These are phyloP conservation scores for Rutidosis leptorrhynchoides DNA, from an alignment of 129 eudicot genomes.

Conservation along the genomic window DNA sequence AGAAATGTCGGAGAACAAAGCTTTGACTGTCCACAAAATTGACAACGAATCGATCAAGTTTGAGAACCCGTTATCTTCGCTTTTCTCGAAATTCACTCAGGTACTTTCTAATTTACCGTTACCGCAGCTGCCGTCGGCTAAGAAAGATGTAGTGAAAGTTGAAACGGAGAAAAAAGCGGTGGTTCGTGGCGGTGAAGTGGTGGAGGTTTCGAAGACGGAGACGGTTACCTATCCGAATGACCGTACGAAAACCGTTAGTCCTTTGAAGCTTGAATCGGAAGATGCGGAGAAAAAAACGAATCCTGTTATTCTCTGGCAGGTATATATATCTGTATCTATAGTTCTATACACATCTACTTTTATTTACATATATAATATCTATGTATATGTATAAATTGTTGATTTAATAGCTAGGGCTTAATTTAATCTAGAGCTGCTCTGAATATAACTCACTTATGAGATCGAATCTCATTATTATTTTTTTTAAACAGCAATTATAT, in stretches of 20 bases:
- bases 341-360: neutral
- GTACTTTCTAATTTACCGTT: constrained; percentile 23
- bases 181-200: constrained; percentile 23
- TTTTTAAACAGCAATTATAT: too few relatives aligned
- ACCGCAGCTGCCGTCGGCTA: constrained; percentile 29
- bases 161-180: constrained; percentile 30
- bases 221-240: constrained; percentile 39
- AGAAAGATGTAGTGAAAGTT: constrained; percentile 27
- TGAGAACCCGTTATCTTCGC: constrained; percentile 31
- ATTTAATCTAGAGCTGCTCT: neutral
- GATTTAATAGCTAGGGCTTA: neutral
- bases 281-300: constrained; percentile 46
- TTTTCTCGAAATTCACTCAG: constrained; percentile 36
- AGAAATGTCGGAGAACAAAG: constrained; percentile 39
- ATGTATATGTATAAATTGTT: neutral
- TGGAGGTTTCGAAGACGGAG: constrained; percentile 31
- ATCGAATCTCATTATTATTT: constrained; percentile 12
- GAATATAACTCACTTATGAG: neutral
- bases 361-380: neutral
- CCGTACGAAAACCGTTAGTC: constrained; percentile 23
- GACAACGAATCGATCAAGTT: constrained; percentile 22
- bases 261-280: constrained; percentile 62
- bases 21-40: constrained; percentile 16
- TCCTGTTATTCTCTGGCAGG: constrained; percentile 82
- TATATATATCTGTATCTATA: constrained; percentile 12